Evolutionary conservation across 441 rosid species (phyloP).

Genomic region (Erysimum cheiri): DNA sequence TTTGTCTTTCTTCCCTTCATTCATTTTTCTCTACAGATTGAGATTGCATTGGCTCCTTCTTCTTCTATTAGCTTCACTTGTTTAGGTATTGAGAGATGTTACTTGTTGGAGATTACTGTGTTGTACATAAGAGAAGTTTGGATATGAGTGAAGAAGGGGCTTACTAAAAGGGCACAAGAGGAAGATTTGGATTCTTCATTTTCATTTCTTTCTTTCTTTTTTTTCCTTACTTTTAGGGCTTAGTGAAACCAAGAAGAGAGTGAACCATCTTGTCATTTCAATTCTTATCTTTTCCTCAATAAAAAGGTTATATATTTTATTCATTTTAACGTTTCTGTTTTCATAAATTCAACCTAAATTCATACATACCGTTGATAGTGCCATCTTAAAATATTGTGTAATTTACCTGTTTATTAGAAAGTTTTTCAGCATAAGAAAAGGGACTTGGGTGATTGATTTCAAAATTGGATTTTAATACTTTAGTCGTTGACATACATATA

Average conservation of each 20-base stretch:
- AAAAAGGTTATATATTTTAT: slow-evolving; percentile 14
- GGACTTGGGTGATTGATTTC: slow-evolving; percentile 7
- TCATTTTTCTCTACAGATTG: slow-evolving; percentile 33
- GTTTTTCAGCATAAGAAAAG: slow-evolving; percentile 1
- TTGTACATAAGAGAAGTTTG: slow-evolving; percentile 45
- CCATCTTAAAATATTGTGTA: background rate
- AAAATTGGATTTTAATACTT: background rate
- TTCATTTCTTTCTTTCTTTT: background rate
- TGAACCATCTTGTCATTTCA: slow-evolving; percentile 37
- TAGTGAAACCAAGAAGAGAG: slow-evolving; percentile 29
- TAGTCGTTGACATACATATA: background rate
- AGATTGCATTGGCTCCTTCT: slow-evolving; percentile 39
- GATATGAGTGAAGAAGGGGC: slow-evolving; percentile 38
- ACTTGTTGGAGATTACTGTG: slow-evolving; percentile 31
- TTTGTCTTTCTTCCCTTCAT: slow-evolving; percentile 28
- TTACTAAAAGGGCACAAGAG: slow-evolving; percentile 35
- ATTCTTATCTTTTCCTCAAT: slow-evolving; percentile 28
- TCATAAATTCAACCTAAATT: background rate
- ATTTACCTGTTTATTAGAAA: background rate
- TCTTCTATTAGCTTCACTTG: slow-evolving; percentile 38
- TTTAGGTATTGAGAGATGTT: slow-evolving; percentile 36
- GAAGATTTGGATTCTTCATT: slow-evolving; percentile 43
- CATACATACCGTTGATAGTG: background rate
- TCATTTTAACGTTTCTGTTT: slow-evolving; percentile 10
- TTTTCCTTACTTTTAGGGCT: slow-evolving; percentile 18